Evolutionary conservation across 495 filamentous ascomycete species (phyloP).

Genomic region (Lepraria neglecta): DNA sequence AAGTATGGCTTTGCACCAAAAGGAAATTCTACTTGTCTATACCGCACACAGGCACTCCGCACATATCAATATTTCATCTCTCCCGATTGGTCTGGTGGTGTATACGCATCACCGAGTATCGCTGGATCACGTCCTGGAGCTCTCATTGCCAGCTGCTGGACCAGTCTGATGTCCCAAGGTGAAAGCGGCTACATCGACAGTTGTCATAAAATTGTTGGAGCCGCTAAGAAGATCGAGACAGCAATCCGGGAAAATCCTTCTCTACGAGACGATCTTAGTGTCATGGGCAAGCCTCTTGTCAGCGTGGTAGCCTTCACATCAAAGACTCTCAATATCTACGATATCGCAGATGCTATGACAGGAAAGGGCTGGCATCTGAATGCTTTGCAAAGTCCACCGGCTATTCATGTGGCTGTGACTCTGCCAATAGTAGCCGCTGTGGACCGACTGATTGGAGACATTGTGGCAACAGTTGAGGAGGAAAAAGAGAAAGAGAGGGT

Average conservation of each 20-base stretch:
- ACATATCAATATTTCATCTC: constrained; percentile 93
- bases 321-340: constrained; percentile 71
- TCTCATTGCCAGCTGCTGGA: constrained; percentile 91
- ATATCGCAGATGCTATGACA: constrained; percentile 79
- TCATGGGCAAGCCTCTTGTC: constrained; percentile 82
- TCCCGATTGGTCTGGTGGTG: constrained; percentile 89
- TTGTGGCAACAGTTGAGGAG: constrained; percentile 69
- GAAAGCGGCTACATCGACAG: constrained; percentile 83
- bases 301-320: constrained; percentile 85
- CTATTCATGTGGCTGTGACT: constrained; percentile 96
- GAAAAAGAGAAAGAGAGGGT: constrained; percentile 63
- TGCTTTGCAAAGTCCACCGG: constrained; percentile 82
- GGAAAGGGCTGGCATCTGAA: constrained; percentile 91
- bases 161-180: constrained; percentile 77
- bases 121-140: constrained; percentile 90
- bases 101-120: constrained; percentile 87
- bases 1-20: constrained; percentile 99
- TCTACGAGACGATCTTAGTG: constrained; percentile 62
- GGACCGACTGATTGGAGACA: constrained; percentile 69
- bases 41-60: constrained; percentile 71
- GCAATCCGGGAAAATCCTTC: constrained; percentile 61
- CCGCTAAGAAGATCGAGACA: constrained; percentile 73
- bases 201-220: constrained; percentile 81
- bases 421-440: constrained; percentile 73
- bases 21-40: constrained; percentile 86